Base-by-base conservation (phyloP, 768 basidiomycete species). In the Suillus cothurnatus region DNA sequence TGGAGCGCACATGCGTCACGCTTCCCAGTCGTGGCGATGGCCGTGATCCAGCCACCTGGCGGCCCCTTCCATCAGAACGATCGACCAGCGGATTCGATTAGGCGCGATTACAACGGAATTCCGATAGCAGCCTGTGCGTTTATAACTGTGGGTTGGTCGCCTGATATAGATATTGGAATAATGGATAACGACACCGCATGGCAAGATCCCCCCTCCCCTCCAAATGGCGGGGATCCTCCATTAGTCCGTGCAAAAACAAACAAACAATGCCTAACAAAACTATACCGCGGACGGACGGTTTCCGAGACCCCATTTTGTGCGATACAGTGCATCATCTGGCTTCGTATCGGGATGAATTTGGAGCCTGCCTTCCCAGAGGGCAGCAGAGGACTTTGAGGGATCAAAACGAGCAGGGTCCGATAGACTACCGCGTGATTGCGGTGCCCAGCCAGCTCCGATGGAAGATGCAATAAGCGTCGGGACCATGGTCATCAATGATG, bases 261-360 rank as follows among this genome's bases (percentile, higher is more conserved):
- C 57, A 58, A 38, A 41, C 58, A 19, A 59, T 28, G 28, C 28
- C 39, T 28, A 43, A 59, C 28, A 28, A 6, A 31, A 21, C 26
- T 59, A 59, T 19, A 41, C 58, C 38, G 70, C 50, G 17, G 70
- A 69, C 21, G 68, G 41, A 26, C 62, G 66, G n/a, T 68, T 70
- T 55, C 66, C 31, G 4, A 63, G 67, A 43, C 77, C 71, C 79
- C 79, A 78, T 69, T 68, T 74, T 63, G 73, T 68, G 52, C 66
- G 67, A 67, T 77, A 78, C 31, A 79, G 76, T 3, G 80, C 81
- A 70, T 96, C 93, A 65, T 92, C 86, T 38, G 77, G 80, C 55
- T 85, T 81, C 3, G 94, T 96, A 43, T 92, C 93, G 0, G 95
- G 95, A 72, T 97, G 95, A 7, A 97, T 80, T 74, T 94, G 93